Evolutionary conservation across 495 filamentous ascomycete species (phyloP).

Genomic region (Corynascus novoguineensis): DNA sequence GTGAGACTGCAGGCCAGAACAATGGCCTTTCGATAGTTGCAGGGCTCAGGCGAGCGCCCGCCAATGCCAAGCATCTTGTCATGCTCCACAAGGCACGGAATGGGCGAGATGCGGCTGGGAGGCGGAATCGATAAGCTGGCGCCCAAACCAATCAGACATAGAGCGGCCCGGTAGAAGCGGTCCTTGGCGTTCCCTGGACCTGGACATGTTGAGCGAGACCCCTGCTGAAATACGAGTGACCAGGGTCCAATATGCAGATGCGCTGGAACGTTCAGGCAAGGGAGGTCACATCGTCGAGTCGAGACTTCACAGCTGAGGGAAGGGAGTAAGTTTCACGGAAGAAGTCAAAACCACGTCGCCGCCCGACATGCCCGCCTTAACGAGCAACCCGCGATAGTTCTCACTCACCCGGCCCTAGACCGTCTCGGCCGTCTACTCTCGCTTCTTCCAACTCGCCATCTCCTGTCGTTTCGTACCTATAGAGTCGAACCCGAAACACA

Average conservation of each 20-base stretch:
- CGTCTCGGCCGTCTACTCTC: conserved; percentile 5
- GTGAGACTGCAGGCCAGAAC: conserved; percentile 5
- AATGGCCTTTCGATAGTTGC: conserved; percentile 6
- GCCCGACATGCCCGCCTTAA: background rate
- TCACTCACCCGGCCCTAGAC: background rate
- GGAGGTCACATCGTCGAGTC: conserved; percentile 6
- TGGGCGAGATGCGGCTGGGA: conserved; percentile 7
- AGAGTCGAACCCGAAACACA: background rate
- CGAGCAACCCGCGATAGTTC: background rate
- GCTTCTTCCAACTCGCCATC: background rate
- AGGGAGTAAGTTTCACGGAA: background rate
- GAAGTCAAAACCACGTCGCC: conserved; percentile 6
- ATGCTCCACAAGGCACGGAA: conserved; percentile 2
- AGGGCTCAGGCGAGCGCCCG: background rate
- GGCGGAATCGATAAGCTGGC: conserved; percentile 2
- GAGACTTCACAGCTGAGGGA: background rate
- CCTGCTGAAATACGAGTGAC: conserved; percentile 7
- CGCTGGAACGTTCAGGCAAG: background rate
- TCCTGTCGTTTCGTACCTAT: background rate
- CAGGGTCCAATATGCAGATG: background rate
- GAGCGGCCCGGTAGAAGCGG: background rate
- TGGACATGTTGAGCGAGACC: background rate
- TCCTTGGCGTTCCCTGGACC: background rate
- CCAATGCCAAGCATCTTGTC: no score
- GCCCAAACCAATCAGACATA: conserved; percentile 4